Conservation (phyloP, 108 stramenopile species). For the Fistulifera pelliculosa region DNA sequence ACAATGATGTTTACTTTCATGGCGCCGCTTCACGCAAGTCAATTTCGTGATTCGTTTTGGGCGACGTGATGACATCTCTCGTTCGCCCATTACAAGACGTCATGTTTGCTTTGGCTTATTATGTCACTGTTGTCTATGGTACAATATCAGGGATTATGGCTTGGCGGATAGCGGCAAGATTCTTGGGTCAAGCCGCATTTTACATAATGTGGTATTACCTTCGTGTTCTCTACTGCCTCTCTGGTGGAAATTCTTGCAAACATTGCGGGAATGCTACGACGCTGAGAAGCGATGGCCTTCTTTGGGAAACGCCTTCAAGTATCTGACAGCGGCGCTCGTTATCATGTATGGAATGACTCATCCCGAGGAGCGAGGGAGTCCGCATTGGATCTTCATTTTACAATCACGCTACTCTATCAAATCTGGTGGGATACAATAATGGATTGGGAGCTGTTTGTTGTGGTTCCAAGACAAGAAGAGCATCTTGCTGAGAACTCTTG, state of each 20-base stretch:
- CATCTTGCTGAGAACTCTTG: conserved; percentile 1
- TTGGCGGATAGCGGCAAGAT: conserved; percentile 44
- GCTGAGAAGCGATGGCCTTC: conserved; percentile 70
- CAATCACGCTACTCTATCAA: conserved; percentile 59
- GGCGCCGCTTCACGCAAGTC: conserved; percentile 49
- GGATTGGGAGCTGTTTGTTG: conserved; percentile 80
- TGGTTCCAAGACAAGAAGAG: conserved; percentile 31
- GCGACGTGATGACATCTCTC: conserved; percentile 67
- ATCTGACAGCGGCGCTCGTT: conserved; percentile 62
- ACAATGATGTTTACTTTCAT: conserved; percentile 58
- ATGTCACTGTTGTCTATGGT: conserved; percentile 56
- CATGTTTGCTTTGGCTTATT: conserved; percentile 67
- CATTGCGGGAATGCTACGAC: conserved; percentile 74
- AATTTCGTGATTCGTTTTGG: conserved; percentile 75
- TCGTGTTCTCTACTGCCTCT: conserved; percentile 61
- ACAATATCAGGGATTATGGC: conserved; percentile 41
- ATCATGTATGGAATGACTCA: conserved; percentile 83
- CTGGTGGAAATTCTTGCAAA: conserved; percentile 74
- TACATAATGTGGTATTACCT: conserved; percentile 76
- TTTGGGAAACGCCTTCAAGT: conserved; percentile 79
- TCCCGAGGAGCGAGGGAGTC: conserved; percentile 51
- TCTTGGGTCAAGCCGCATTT: conserved; percentile 50
- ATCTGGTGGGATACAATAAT: conserved; percentile 78
- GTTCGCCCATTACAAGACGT: conserved; percentile 76
- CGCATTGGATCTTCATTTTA: conserved; percentile 54